phyloP scores from a whole-genome alignment of 768 basidiomycete genomes.

The Russula foetens region DNA sequence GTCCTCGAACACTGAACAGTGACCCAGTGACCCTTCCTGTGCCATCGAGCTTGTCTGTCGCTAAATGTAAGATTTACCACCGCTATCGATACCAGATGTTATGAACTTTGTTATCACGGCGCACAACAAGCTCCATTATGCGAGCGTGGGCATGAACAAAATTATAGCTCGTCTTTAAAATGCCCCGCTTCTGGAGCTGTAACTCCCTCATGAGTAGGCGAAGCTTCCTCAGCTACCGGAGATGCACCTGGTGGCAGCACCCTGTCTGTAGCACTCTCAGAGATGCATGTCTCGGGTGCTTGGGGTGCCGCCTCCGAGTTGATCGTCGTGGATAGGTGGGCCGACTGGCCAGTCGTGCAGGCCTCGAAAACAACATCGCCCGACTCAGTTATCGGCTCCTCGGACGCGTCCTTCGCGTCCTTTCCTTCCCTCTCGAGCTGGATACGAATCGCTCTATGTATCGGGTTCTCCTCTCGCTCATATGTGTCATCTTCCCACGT shows the following conservation, averaged over 20 bases:
- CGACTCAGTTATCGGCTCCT: constrained; percentile 20
- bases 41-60: not conserved
- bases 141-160: not conserved
- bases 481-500: constrained; percentile 13
- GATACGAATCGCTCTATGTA: constrained; percentile 23
- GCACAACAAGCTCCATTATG: not conserved
- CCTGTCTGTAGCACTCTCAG: not conserved
- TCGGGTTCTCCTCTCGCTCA: constrained; percentile 24
- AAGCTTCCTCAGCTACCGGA: not conserved
- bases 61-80: constrained; percentile 4
- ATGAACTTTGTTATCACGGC: constrained; percentile 8
- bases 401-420: constrained; percentile 15
- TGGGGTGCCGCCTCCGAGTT: not conserved
- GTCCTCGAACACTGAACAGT: not conserved
- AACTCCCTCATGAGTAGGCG: not conserved
- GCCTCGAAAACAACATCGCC: constrained; percentile 22
- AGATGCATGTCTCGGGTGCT: not conserved
- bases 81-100: constrained; percentile 15
- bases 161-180: constrained; percentile 16
- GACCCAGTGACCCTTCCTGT: not conserved
- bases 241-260: not conserved
- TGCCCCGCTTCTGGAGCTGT: not conserved
- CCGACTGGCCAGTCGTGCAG: constrained; percentile 15
- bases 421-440: constrained; percentile 23
- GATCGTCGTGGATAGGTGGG: constrained; percentile 7